Base-by-base conservation (phyloP, 306 rosid species). In the Rubus idaeus region DNA sequence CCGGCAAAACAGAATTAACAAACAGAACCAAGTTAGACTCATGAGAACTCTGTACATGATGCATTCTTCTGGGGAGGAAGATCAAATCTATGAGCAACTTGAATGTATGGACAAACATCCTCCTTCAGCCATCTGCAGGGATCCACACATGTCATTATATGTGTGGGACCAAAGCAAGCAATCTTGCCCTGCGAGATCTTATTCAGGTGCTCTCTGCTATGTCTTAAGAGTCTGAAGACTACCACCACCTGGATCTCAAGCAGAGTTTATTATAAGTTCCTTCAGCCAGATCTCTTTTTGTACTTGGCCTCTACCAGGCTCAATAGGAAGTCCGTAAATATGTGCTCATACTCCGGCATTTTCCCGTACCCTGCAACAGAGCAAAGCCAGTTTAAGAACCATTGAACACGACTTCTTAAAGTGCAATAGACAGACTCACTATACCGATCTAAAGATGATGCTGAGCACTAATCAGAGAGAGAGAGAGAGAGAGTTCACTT, bases 261-360 rank as follows among this genome's bases (percentile, higher is more conserved):
- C 76, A 77, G 60, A 72, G 75, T 64, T 63, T 12, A 61, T 17
- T 2, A 58, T 18, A 61, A 61, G 57, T 14, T 37, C n/a, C 67
- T 18, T 84, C 80, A 88, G 73, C 89, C 78, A 14, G 80, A 77
- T 77, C 81, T 89, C 82, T 84, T 91, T 84, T 83, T 89, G 80
- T 75, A 88, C 79, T 91, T 87, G 21, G 86, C 85, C 41, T 82
- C 89, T 64, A 56, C 84, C 79, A 91, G 81, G 82, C 90, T 89
- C 85, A 93, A 83, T 41, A 91, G 82, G 84, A 93, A 93, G 82
- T 93, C 98, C 30, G 98, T 93, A 83, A 93, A 91, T 84, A 93
- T 89, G 76, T 91, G 97, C 72, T 93, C 98, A 65, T 93, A 93
- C 77, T 88, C 98, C 6, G 98, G 98, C 95, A 93, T 88, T 84